Base-by-base conservation (phyloP, 805 yeast species). In the Pichia gijzeniarum region DNA sequence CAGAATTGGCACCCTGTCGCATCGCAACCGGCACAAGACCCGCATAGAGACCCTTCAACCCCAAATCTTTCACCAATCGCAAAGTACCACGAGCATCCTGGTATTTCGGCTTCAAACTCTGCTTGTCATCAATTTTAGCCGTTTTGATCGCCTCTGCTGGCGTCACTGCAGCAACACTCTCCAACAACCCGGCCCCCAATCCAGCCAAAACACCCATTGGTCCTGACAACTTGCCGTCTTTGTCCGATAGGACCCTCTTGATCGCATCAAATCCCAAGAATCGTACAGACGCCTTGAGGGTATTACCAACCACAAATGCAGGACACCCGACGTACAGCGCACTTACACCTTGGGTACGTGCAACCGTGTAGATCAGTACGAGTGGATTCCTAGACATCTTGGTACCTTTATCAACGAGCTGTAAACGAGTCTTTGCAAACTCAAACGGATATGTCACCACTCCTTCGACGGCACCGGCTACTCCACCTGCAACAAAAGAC, bases 141-240 rank as follows among this genome's bases (percentile, higher is more conserved):
- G 98, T 91, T 62, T 91, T 91, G 65, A 91, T 87, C 31, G 96
- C 95, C 65, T 91, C 99, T 45, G 90, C 89, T 2, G 99, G 99
- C 0, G 99, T 91, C 40, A 93, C 95, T 0, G 98, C 98, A 38
- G 90, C 72, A 22, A 89, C 83, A 47, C 95, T 83, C 62, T 91
- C 99, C 49, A 91, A 65, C 38, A 90, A 75, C 32, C 99, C 99
- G 2, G 99, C 99, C 40, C 98, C 97, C 37, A 93, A 70, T n/a
- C 99, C 99, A 1, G 99, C 99, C 28, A 91, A 48, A 5, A 90
- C 95, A 53, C 98, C 98, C 58, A 95, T 67, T 7, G 93, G 82
- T 3, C 95, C 95, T 31, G 93, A 80, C 40, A 93, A 68, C 63
- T 87, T 85, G 6, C 98, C 98, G 51, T 85, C 76, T 54, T 80